phyloP scores from a whole-genome alignment of 225 moss, liverwort and hornwort species.

The Anthoceros angustus region DNA sequence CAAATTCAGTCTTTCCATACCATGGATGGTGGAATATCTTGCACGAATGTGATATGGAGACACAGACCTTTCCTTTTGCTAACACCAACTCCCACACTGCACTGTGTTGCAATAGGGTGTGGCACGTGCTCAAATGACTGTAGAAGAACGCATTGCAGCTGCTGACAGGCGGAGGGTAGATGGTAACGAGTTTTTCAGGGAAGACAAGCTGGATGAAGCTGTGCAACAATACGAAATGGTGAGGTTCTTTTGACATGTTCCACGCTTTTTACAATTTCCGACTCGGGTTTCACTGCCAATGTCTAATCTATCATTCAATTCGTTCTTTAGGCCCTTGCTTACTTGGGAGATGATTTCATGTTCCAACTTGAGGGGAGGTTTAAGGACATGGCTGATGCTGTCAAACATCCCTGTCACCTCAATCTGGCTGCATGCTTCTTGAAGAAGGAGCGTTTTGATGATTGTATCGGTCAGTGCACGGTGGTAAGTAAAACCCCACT shows the following conservation, averaged over 20 bases:
- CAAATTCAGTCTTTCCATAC: neutral
- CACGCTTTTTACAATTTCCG: neutral
- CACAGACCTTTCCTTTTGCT: neutral
- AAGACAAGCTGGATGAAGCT: slow-evolving; percentile 68
- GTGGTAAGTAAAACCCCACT: slow-evolving; percentile 33
- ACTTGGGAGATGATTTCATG: slow-evolving; percentile 99
- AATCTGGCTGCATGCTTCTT: slow-evolving; percentile 92
- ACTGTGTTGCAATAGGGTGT: slow-evolving; percentile 34
- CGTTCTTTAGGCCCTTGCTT: slow-evolving; percentile 73
- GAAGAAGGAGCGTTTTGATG: slow-evolving; percentile 69
- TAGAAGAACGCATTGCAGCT: slow-evolving; percentile 91
- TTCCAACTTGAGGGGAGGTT: slow-evolving; percentile 97
- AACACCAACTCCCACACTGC: neutral
- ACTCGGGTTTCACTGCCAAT: slow-evolving; percentile 2
- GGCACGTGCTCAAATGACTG: slow-evolving; percentile 81
- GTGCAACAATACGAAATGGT: slow-evolving; percentile 99
- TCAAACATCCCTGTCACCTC: slow-evolving; percentile 81
- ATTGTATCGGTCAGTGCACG: slow-evolving; percentile 84
- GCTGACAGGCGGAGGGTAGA: slow-evolving; percentile 91
- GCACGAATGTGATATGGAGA: neutral
- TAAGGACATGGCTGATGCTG: slow-evolving; percentile 93
- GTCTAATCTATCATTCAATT: neutral
- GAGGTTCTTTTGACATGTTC: neutral
- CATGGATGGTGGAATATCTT: neutral
- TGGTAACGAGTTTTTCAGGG: slow-evolving; percentile 82